These are phyloP conservation scores for Kernera saxatilis DNA, from an alignment of 345 rosid genomes.

Conservation along the genomic window DNA sequence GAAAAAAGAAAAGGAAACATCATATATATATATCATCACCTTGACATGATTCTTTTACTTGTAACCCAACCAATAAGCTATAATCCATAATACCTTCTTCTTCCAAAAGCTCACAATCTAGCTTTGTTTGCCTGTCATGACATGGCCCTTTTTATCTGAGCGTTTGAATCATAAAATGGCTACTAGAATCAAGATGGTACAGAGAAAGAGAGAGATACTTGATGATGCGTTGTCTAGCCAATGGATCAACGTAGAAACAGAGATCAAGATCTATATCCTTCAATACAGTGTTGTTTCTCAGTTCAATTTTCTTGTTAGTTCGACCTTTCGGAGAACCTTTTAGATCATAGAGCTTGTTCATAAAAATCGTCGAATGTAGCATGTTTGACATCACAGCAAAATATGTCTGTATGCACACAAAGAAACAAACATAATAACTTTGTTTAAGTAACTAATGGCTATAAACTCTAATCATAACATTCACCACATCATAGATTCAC, in stretches of 20 bases:
- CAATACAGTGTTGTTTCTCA: constrained; percentile 32
- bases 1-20: not conserved
- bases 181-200: not conserved
- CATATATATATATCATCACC: constrained; percentile 29
- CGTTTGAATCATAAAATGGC: not conserved
- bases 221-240: constrained; percentile 35
- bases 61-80: constrained; percentile 47
- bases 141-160: not conserved
- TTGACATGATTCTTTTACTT: constrained; percentile 28
- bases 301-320: constrained; percentile 14
- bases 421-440: not conserved
- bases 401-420: constrained; percentile 38
- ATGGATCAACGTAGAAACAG: constrained; percentile 44
- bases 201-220: constrained; percentile 17
- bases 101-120: constrained; percentile 54
- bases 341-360: constrained; percentile 44
- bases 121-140: constrained; percentile 45
- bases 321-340: constrained; percentile 56
- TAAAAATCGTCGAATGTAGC: constrained; percentile 20
- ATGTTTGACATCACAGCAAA: constrained; percentile 46
- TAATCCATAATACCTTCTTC: constrained; percentile 50
- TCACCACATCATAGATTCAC: not conserved
- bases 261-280: constrained; percentile 49
- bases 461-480: not conserved
- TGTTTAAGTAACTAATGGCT: not conserved